Conservation (phyloP, 768 basidiomycete genomes). For the Boletus bicolor region DNA sequence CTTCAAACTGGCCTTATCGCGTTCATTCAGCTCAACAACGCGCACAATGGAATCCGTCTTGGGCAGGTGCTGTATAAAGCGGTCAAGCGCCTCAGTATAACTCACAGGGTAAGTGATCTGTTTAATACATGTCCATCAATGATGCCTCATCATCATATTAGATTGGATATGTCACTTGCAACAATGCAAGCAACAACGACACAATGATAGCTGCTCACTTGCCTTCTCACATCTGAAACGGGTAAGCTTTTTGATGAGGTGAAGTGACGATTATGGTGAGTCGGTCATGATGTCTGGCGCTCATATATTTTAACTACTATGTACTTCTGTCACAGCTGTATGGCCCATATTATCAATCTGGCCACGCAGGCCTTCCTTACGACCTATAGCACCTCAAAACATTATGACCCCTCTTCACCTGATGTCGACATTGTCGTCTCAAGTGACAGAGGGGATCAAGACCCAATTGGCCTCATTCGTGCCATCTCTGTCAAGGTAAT, state of each 20-base stretch:
- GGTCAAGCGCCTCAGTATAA: constrained; percentile 22
- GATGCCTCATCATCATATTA: too few relatives aligned
- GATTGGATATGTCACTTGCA: constrained; percentile 36
- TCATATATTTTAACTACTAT: too few relatives aligned
- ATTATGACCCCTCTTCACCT: too few relatives aligned
- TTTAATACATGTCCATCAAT: too few relatives aligned
- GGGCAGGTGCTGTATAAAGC: constrained; percentile 36
- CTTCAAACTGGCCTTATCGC: background rate
- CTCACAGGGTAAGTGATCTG: background rate
- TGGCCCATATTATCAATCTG: too few relatives aligned
- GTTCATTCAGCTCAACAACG: constrained; percentile 36
- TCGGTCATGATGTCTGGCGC: too few relatives aligned
- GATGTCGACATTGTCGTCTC: too few relatives aligned
- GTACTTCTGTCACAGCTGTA: background rate
- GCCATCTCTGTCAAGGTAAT: too few relatives aligned
- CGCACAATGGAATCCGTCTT: constrained; percentile 31
- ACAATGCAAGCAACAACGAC: constrained; percentile 8
- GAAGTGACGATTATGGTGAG: background rate
- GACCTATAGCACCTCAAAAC: too few relatives aligned
- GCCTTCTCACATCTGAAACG: constrained; percentile 12
- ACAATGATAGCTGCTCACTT: constrained; percentile 3
- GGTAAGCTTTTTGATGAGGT: background rate
- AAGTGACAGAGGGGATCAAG: too few relatives aligned
- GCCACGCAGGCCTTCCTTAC: too few relatives aligned
- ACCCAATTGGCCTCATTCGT: too few relatives aligned